Percentiles rank a stretch among this genome's conserved stretches.
Conservation (phyloP, 1,284 basidiomycete genomes). For the Ceratobasidium sp. region DNA sequence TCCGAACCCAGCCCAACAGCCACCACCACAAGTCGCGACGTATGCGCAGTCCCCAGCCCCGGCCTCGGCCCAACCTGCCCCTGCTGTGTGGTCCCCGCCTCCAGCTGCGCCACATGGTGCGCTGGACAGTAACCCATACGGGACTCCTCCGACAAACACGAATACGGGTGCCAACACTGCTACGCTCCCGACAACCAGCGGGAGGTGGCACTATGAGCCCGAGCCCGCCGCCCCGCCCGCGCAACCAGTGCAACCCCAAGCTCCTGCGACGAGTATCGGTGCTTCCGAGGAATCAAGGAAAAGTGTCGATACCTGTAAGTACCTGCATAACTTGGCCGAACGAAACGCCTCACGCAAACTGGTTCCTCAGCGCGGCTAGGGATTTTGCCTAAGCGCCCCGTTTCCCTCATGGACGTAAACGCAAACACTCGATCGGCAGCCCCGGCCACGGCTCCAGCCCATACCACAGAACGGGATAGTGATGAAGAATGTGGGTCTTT, state of each 20-base stretch:
- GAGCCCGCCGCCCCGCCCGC: conserved; percentile 4
- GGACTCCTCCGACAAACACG: neutral
- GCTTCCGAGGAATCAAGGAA: conserved; percentile 24
- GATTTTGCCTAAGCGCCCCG: conserved; percentile 37
- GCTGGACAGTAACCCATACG: conserved; percentile 27
- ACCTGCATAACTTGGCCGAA: neutral
- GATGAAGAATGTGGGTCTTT: conserved; percentile 37
- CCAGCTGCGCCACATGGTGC: conserved; percentile 18
- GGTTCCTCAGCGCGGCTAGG: conserved; percentile 32
- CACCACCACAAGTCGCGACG: conserved; percentile 12
- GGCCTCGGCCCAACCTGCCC: neutral
- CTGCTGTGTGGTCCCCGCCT: neutral
- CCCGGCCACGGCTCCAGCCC: conserved; percentile 5
- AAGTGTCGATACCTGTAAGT: conserved; percentile 39
- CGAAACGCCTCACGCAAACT: neutral
- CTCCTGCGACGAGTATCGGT: conserved; percentile 1
- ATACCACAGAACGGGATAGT: conserved; percentile 15
- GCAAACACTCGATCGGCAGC: conserved; percentile 31
- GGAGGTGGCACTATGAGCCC: conserved; percentile 38
- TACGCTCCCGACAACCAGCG: conserved; percentile 28
- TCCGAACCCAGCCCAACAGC: conserved; percentile 6
- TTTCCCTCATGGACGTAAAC: conserved; percentile 33
- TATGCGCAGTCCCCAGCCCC: conserved; percentile 34
- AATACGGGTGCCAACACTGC: neutral
- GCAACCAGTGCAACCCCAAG: neutral